Percentiles rank a stretch among this genome's conserved stretches.
Evolutionary conservation across 371 early-diverging fungal genomes (phyloP).

Genomic region (Smittium culicis): DNA sequence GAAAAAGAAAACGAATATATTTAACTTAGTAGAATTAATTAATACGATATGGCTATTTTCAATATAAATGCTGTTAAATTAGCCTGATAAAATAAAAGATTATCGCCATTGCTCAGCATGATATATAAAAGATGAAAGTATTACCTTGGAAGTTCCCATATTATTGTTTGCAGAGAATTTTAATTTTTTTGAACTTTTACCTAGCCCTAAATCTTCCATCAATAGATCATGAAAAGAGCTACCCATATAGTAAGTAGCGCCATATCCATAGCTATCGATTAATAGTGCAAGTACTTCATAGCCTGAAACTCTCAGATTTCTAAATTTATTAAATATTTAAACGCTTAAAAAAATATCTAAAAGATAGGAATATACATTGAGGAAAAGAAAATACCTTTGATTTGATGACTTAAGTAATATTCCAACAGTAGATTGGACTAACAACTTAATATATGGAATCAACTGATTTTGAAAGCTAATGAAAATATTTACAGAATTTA

Average conservation of each 20-base stretch:
- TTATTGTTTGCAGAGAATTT: not conserved
- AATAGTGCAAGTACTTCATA: not conserved
- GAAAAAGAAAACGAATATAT: too few species aligned
- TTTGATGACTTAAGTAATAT: not conserved
- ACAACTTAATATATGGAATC: not conserved
- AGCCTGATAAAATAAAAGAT: too few species aligned
- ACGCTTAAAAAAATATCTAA: not conserved
- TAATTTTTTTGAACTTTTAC: not conserved
- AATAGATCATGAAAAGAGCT: not conserved
- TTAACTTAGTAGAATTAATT: too few species aligned
- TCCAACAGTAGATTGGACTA: not conserved
- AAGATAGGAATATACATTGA: too few species aligned
- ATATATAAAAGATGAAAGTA: not conserved
- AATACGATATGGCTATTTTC: too few species aligned
- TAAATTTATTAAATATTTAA: not conserved
- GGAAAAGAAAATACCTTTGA: not conserved
- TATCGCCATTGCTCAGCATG: not conserved
- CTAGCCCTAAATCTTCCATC: not conserved
- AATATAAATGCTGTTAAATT: too few species aligned
- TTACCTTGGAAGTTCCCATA: not conserved
- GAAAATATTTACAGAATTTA: not conserved
- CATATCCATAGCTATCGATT: not conserved
- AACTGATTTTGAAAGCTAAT: not conserved
- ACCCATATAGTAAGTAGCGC: not conserved
- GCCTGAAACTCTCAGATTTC: not conserved